Evolutionary conservation across 805 yeast species (phyloP), one percentile per base, ranked within the genome.

Genomic region (Candida ortonii): DNA sequence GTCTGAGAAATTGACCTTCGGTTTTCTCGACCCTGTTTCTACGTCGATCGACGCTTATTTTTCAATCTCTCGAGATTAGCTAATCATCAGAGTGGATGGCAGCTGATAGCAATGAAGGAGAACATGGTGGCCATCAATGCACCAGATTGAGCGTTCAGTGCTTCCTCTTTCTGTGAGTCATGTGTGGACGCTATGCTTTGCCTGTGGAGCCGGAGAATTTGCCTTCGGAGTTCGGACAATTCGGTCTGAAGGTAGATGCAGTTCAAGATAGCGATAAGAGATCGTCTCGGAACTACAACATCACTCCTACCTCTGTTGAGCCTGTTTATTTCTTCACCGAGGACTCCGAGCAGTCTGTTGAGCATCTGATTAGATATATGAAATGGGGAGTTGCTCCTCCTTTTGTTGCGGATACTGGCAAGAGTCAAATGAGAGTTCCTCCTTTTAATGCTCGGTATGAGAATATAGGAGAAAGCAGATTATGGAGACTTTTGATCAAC

Each of bases 391-490:
- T 87, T 22, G 69, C 84, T 1, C 95, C 96, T 0, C 49, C 56
- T 7, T 83, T 87, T 86, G 67, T 76, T 1, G 64, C 63, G 25
- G 65, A 65, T 2, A 12, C 24, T 15, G 45, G 58, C 3, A 50
- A 57, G 12, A 62, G 38, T 7, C 49, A 51, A 28, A 47, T 53
- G 18, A 63, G 69, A 28, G 66, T 71, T 36, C 67, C 68, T 26
- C 74, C 81, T 10, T 82, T 88, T 65, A 88, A 88, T 61, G 87
- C 95, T 16, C 62, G 93, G 14, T 61, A 62, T 22, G 96, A 87
- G 43, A 71, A 80, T 6, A 48, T 87, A 0, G 65, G 68, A 4
- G 57, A 61, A 1, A 67, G 70, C 26, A 62, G 68, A 15, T 57
- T 81, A 25, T 88, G 95, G 95, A 64, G 64, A 6, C 41, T 64